phyloP scores from a whole-genome alignment of 2,329 filamentous ascomycete genomes.

The Colletotrichum viniferum region DNA sequence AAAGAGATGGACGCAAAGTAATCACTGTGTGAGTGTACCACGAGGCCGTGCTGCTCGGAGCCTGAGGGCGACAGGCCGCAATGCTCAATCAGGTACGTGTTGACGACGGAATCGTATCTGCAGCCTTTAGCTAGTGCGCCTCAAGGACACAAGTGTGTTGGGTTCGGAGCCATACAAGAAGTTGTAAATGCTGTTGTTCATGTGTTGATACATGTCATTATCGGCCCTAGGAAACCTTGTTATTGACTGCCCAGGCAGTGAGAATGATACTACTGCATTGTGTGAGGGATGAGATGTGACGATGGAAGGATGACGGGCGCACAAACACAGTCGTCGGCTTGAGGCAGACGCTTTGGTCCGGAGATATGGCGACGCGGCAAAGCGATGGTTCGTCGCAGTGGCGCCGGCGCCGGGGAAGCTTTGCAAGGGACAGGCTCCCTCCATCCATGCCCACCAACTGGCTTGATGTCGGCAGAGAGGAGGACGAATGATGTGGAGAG shows the following conservation, averaged over 20 bases:
- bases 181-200: slow-evolving; percentile 91
- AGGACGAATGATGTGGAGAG: background rate
- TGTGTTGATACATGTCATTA: slow-evolving; percentile 93
- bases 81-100: slow-evolving; percentile 82
- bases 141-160: background rate
- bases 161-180: slow-evolving; percentile 60
- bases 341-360: background rate
- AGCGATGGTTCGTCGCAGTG: background rate
- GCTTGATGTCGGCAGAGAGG: background rate
- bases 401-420: background rate
- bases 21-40: slow-evolving; percentile 84
- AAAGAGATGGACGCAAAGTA: slow-evolving; percentile 85
- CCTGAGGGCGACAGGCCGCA: slow-evolving; percentile 75
- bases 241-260: background rate
- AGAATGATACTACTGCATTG: background rate
- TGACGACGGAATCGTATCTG: slow-evolving; percentile 88
- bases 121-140: background rate
- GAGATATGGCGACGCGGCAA: background rate
- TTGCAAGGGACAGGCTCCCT: background rate
- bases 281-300: slow-evolving; percentile 9
- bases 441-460: background rate
- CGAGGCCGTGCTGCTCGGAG: slow-evolving; percentile 78
- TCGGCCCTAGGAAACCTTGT: slow-evolving; percentile 67
- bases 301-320: background rate
- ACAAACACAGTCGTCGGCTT: background rate